Evolutionary conservation across 2,329 filamentous ascomycete species (phyloP).

Genomic region (Trichophyton verrucosum): DNA sequence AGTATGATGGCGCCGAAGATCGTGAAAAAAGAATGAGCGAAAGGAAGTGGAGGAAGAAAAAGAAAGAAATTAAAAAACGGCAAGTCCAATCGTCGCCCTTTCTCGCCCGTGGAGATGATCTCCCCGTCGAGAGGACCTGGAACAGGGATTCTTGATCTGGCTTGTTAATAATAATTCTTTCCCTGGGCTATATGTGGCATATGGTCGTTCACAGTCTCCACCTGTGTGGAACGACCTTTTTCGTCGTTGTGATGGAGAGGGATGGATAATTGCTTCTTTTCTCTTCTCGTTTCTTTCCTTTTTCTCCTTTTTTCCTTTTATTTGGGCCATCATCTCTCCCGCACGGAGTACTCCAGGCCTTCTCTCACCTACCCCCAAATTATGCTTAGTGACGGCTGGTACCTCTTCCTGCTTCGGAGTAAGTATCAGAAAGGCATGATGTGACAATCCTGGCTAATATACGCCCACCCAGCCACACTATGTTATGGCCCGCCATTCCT

Average conservation of each 20-base stretch:
- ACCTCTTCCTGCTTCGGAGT: neutral
- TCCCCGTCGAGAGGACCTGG: neutral
- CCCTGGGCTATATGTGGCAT: neutral
- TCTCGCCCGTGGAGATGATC: neutral
- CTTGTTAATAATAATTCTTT: neutral
- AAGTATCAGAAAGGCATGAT: neutral
- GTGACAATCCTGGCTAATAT: neutral
- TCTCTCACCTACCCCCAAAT: neutral
- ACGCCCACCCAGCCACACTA: neutral
- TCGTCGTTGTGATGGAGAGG: neutral
- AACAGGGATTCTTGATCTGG: neutral
- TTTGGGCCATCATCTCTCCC: neutral
- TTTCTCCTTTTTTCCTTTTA: neutral
- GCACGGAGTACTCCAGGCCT: neutral
- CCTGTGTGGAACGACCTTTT: neutral
- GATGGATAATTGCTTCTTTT: neutral
- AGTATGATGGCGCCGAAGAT: neutral
- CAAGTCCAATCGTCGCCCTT: neutral
- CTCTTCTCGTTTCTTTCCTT: neutral
- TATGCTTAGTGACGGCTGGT: neutral
- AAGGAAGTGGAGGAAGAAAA: neutral
- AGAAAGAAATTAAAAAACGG: neutral
- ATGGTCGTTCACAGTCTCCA: neutral
- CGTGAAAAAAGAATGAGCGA: neutral
- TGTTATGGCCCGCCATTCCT: neutral